Evolutionary conservation across 257 asterid species (phyloP).

Genomic region (Plantago elongata): DNA sequence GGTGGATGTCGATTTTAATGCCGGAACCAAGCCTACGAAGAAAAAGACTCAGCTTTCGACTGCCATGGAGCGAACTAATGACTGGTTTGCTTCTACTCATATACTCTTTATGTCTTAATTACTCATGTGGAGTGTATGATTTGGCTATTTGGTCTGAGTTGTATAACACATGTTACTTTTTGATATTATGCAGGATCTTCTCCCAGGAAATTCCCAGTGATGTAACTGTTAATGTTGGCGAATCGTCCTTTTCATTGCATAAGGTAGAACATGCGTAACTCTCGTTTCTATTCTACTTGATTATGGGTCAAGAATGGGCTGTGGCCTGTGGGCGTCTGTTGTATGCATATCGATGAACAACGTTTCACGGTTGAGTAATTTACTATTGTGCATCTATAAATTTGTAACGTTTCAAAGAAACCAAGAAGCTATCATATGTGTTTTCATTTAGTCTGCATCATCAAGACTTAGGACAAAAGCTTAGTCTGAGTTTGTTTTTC

Average conservation of each 20-base stretch:
- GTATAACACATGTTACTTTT: slow-evolving; percentile 13
- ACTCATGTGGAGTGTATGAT: neutral
- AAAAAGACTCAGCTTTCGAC: slow-evolving; percentile 63
- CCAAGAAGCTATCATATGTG: no score
- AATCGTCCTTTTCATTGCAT: slow-evolving; percentile 68
- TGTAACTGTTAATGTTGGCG: slow-evolving; percentile 58
- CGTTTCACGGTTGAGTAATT: no score
- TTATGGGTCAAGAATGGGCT: no score
- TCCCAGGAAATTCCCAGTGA: slow-evolving; percentile 86
- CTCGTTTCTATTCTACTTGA: no score
- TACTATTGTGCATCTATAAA: no score
- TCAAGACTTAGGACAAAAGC: neutral
- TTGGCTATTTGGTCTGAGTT: neutral
- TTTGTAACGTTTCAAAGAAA: no score
- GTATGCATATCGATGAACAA: no score
- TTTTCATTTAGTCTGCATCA: neutral
- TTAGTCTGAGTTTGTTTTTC: neutral
- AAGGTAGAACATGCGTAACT: slow-evolving; percentile 38
- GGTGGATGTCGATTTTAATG: slow-evolving; percentile 26
- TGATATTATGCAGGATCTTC: slow-evolving; percentile 56
- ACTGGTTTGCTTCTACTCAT: slow-evolving; percentile 42
- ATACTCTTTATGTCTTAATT: slow-evolving; percentile 2
- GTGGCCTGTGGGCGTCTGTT: no score
- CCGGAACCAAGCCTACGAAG: slow-evolving; percentile 43
- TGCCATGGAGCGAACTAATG: slow-evolving; percentile 83